A percentile compares a stretch with the other conserved stretches of the same genome.
These are phyloP conservation scores for Hyphodiscus sp. DNA, from an alignment of 2,329 filamentous ascomycete genomes.

Conservation along the genomic window DNA sequence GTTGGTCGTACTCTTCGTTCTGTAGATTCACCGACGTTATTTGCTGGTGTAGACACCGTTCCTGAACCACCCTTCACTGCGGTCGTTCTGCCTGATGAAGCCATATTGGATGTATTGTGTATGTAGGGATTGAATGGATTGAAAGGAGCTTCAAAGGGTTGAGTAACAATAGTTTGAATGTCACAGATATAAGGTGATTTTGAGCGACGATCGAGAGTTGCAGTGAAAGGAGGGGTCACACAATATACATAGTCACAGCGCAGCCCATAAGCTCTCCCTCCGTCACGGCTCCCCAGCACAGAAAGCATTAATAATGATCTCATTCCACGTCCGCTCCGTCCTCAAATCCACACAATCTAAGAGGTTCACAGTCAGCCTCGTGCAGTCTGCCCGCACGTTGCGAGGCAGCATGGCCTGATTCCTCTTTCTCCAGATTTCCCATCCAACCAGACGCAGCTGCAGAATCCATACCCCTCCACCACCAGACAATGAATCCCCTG, in stretches of 20 bases:
- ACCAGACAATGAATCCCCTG: neutral
- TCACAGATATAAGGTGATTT: neutral
- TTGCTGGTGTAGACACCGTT: slow-evolving; percentile 17
- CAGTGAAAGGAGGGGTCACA: neutral
- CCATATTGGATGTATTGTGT: slow-evolving; percentile 4
- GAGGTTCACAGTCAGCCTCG: slow-evolving; percentile 1
- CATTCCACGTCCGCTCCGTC: neutral
- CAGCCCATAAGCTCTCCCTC: neutral
- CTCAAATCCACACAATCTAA: neutral
- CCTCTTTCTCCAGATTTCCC: slow-evolving; percentile 1
- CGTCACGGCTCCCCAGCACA: neutral
- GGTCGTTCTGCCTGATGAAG: slow-evolving; percentile 7
- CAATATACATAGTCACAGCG: neutral
- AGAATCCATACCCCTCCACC: neutral
- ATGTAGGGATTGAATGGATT: neutral
- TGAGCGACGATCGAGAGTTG: too few species aligned
- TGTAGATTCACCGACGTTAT: slow-evolving; percentile 14
- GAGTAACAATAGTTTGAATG: neutral
- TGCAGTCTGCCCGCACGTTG: slow-evolving; percentile 6
- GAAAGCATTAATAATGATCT: slow-evolving; percentile 2
- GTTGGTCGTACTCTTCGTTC: slow-evolving; percentile 16
- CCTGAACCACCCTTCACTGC: slow-evolving; percentile 20
- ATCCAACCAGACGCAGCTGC: neutral
- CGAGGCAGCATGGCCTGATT: slow-evolving; percentile 9
- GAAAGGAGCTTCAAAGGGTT: neutral